Evolutionary conservation across 2,329 filamentous ascomycete species (phyloP).

Genomic region (Lomentospora prolificans): DNA sequence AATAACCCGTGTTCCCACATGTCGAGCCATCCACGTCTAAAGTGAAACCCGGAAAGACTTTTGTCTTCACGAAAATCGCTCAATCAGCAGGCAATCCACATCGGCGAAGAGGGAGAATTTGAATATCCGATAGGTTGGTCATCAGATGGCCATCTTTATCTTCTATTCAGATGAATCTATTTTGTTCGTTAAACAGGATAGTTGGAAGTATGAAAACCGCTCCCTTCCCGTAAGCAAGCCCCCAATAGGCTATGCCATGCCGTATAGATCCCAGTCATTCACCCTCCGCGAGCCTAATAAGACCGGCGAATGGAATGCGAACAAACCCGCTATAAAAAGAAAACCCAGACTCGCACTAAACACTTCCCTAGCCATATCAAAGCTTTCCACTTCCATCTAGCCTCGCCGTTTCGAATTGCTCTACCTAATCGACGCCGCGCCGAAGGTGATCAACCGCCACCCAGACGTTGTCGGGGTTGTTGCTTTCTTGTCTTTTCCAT

Average conservation of each 20-base stretch:
- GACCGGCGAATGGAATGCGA: not conserved
- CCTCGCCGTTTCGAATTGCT: no score
- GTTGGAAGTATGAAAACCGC: slow-evolving; percentile 11
- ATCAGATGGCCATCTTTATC: not conserved
- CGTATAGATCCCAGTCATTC: not conserved
- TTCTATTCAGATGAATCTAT: slow-evolving; percentile 5
- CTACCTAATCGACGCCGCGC: no score
- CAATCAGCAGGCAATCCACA: no score
- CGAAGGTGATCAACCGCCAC: no score
- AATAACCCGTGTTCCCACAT: not conserved
- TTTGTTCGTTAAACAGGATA: not conserved
- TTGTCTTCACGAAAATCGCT: no score
- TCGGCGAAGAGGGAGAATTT: no score
- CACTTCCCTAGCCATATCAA: not conserved
- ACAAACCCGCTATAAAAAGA: not conserved
- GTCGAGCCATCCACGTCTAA: not conserved
- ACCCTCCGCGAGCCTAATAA: not conserved
- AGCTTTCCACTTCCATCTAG: slow-evolving; percentile 1
- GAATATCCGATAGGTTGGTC: not conserved
- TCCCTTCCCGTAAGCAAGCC: slow-evolving; percentile 8
- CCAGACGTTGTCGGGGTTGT: no score
- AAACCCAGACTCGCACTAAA: not conserved
- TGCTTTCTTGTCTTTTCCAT: not conserved
- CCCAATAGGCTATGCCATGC: slow-evolving; percentile 2
- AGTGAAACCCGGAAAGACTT: not conserved